Conservation (phyloP, 306 rosid genomes). For the Rosa rugosa region DNA sequence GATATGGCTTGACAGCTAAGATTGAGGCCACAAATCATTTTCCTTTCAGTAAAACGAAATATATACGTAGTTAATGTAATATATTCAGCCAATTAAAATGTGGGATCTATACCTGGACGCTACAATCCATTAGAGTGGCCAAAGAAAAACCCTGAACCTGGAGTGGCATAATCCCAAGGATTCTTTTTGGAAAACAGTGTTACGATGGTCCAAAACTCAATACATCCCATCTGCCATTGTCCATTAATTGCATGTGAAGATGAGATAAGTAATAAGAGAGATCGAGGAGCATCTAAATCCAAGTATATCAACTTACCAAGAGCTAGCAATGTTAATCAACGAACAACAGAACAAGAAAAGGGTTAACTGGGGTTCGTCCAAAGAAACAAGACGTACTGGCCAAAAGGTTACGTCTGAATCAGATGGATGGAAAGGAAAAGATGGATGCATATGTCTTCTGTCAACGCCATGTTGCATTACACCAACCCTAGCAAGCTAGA, state of each 20-base stretch:
- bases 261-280: background rate
- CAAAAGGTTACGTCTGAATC: constrained; percentile 46
- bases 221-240: background rate
- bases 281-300: constrained; percentile 1
- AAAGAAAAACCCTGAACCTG: background rate
- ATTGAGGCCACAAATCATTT: too few species aligned
- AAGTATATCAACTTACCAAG: background rate
- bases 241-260: constrained; percentile 1
- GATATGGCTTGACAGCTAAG: too few species aligned
- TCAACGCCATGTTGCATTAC: constrained; percentile 34
- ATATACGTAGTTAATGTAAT: background rate
- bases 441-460: constrained; percentile 34
- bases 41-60: background rate
- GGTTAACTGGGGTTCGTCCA: constrained; percentile 17
- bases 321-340: background rate
- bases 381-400: constrained; percentile 16
- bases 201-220: background rate
- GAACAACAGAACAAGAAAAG: background rate
- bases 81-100: background rate
- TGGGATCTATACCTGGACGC: background rate
- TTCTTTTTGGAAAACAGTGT: background rate
- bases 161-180: background rate
- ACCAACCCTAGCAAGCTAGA: constrained; percentile 21
- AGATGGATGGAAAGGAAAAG: constrained; percentile 33
- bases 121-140: background rate